Evolutionary conservation across 2,329 filamentous ascomycete genomes (phyloP), one percentile per base, ranked within the genome.

Genomic region (Scolecobasidium constrictum): DNA sequence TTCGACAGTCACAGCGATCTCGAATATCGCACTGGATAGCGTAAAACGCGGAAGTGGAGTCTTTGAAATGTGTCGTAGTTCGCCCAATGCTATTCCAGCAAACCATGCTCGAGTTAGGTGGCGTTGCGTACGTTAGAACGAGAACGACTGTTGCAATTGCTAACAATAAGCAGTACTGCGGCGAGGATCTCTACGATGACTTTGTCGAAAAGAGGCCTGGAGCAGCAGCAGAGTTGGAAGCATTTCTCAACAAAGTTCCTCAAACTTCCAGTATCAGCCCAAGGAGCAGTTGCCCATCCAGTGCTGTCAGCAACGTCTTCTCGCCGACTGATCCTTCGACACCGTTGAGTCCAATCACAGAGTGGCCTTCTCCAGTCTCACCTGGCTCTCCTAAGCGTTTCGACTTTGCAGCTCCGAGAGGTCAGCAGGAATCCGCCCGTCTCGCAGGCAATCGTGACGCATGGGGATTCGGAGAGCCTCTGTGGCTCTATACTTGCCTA

Each of bases 181-280:
- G 59, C 16, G 51, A 56, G 18, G 34, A 48, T 2, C 49, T 64
- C 5, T 58, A 62, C 43, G 62, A 65, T 39, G 62, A 65, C 48
- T 64, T 59, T 38, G 49, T 58, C 36, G 62, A 65, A 48, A 46
- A 49, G 13, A 53, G 58, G 20, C 51, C 54, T 4, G 62, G 62
- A 15, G 62, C 61, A 35, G 61, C 61, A 7, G 52, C 57, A 9
- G 53, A 59, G n/a, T 49, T 65, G 0, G 60, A 63, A 53, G 54
- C 54, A 2, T 60, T 55, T 35, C 55, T 65, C 13, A 63, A 63
- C 43, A 49, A 57, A 2, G 57, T 57, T 3, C 48, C 51, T 11
- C 46, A 52, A 5, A 54, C 56, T 21, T 49, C 55, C 12, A 51
- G 55, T 4, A 45, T 38, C 15, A 54, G 50, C 12, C 46, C 54